Conservation (phyloP, 805 yeast species). For the Grigorovia yakushimaensis region DNA sequence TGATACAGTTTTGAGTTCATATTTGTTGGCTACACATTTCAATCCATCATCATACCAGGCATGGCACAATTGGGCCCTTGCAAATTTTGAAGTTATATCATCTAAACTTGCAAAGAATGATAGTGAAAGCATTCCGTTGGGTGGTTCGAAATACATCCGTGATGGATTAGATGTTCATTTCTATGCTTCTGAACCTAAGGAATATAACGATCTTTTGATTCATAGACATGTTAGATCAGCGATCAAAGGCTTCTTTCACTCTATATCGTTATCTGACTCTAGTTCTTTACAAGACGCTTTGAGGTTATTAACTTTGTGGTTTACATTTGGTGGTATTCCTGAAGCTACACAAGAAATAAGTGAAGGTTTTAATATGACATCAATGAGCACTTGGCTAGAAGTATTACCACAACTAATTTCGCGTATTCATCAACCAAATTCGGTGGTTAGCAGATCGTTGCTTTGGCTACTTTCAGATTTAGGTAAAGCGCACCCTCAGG, state of each 20-base stretch:
- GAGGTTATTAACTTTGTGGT: constrained; percentile 86
- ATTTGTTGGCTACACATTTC: constrained; percentile 87
- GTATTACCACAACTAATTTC: constrained; percentile 94
- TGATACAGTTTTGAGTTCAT: constrained; percentile 83
- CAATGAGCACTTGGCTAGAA: constrained; percentile 88
- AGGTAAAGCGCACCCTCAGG: constrained; percentile 96
- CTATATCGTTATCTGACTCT: constrained; percentile 77
- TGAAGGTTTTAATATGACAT: constrained; percentile 84
- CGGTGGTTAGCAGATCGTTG: constrained; percentile 68
- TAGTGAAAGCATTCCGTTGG: constrained; percentile 4
- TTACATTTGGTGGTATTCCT: constrained; percentile 86
- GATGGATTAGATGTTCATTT: constrained; percentile 25
- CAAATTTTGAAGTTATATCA: constrained; percentile 90
- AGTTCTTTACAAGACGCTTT: constrained; percentile 89
- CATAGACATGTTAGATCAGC: constrained; percentile 93
- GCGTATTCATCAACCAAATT: constrained; percentile 91
- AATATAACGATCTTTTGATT: constrained; percentile 44
- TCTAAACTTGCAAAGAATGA: constrained; percentile 31
- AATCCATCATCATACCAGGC: constrained; percentile 94
- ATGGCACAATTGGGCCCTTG: constrained; percentile 99
- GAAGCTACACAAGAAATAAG: constrained; percentile 86
- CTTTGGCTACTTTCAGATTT: constrained; percentile 73
- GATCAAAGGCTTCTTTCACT: constrained; percentile 88
- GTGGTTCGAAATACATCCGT: constrained; percentile 11
- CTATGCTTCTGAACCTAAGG: constrained; percentile 18